phyloP scores from a whole-genome alignment of 2,329 filamentous ascomycete species.

The Arthrinium puccinioides region DNA sequence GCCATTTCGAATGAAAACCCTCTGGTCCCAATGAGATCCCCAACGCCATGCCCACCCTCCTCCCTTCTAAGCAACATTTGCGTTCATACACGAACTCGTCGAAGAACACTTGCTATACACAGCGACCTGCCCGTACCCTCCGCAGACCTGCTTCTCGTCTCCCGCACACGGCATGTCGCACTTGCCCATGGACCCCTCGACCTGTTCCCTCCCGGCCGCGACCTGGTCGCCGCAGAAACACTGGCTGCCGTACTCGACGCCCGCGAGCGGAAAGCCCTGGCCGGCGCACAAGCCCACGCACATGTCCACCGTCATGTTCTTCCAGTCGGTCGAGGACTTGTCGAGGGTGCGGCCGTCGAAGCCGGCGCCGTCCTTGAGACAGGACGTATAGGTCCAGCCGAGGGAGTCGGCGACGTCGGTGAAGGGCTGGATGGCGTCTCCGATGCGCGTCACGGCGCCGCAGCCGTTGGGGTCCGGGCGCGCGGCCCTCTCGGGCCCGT shows the following conservation, averaged over 20 bases:
- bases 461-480: constrained; percentile 23
- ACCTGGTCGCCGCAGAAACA: constrained; percentile 19
- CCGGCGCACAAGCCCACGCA: constrained; percentile 13
- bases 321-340: constrained; percentile 8
- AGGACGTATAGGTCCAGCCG: constrained; percentile 45
- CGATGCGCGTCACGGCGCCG: constrained; percentile 20
- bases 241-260: constrained; percentile 16
- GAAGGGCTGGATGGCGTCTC: constrained; percentile 28
- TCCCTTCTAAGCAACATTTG: no score
- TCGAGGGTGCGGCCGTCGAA: constrained; percentile 15
- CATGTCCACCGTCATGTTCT: constrained; percentile 18
- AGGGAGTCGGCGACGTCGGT: constrained; percentile 35
- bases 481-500: constrained; percentile 17
- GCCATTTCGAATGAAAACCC: no score
- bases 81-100: no score
- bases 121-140: constrained; percentile 24
- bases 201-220: constrained; percentile 22
- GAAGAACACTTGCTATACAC: constrained; percentile 30
- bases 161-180: constrained; percentile 33
- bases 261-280: constrained; percentile 13
- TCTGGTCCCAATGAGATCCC: no score
- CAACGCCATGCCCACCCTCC: no score
- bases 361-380: constrained; percentile 28
- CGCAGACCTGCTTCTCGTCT: constrained; percentile 26
- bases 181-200: constrained; percentile 31